A percentile compares a stretch with the other conserved stretches of the same genome.
phyloP scores from a whole-genome alignment of 495 filamentous ascomycete species.

The Geoglossum glabrum region DNA sequence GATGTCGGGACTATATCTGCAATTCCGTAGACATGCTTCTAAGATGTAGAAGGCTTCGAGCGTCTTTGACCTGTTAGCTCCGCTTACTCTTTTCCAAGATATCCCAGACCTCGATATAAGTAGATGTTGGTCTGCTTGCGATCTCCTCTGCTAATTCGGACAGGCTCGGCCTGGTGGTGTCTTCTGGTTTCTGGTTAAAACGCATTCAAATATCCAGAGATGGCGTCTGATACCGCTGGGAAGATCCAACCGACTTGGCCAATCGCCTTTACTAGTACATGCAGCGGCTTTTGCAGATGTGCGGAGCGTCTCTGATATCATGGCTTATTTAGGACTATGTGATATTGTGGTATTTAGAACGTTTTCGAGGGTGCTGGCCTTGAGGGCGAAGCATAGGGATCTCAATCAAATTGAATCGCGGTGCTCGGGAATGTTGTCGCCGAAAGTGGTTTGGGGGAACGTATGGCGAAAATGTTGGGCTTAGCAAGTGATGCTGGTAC shows the following conservation, averaged over 20 bases:
- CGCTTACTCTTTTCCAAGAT: neutral
- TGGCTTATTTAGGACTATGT: neutral
- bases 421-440: no score
- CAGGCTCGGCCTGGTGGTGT: neutral
- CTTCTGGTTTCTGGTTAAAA: neutral
- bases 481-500: no score
- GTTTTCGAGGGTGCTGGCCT: no score
- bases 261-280: neutral
- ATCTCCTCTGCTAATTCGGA: neutral
- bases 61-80: neutral
- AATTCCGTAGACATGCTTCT: neutral
- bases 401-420: no score
- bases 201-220: neutral
- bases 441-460: no score
- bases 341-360: neutral
- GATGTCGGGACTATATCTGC: neutral
- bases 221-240: neutral
- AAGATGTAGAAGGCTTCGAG: neutral
- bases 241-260: neutral
- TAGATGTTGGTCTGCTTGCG: neutral
- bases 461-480: no score
- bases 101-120: neutral
- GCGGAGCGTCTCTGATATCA: neutral
- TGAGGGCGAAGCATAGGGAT: neutral
- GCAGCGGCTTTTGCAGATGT: neutral